Percentiles rank a stretch among this genome's conserved stretches.
phyloP scores from a whole-genome alignment of 495 filamentous ascomycete genomes.

The Hypoxylon lenormandii region DNA sequence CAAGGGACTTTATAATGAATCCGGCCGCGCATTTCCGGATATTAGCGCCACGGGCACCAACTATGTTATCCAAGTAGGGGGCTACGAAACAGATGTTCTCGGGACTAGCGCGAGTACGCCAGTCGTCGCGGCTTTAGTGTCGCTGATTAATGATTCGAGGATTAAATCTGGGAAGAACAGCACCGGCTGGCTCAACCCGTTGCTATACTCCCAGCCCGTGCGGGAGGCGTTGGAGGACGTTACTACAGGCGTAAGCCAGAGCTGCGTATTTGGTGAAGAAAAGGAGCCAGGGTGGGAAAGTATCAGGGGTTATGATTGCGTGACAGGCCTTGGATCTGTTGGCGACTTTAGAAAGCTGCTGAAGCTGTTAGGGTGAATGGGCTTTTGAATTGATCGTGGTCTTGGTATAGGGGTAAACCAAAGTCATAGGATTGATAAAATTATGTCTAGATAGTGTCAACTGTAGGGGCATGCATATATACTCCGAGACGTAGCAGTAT shows the following conservation, averaged over 20 bases:
- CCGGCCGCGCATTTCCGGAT: constrained; percentile 79
- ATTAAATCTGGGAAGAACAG: constrained; percentile 55
- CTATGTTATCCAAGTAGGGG: constrained; percentile 54
- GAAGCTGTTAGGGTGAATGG: constrained; percentile 36
- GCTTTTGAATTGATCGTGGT: too few relatives aligned
- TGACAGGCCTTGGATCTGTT: constrained; percentile 56
- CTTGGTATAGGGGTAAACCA: too few relatives aligned
- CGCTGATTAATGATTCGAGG: constrained; percentile 56
- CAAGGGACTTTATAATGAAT: constrained; percentile 64
- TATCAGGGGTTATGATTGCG: constrained; percentile 52
- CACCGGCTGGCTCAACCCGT: constrained; percentile 57
- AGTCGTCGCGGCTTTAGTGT: constrained; percentile 56
- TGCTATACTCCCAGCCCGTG: constrained; percentile 51
- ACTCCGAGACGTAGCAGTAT: too few relatives aligned
- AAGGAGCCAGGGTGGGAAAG: constrained; percentile 52
- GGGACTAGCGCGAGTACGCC: constrained; percentile 59
- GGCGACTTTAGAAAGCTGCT: constrained; percentile 54
- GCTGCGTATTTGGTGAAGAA: constrained; percentile 50
- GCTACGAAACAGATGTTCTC: constrained; percentile 49
- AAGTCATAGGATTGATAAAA: too few relatives aligned
- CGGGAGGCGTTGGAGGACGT: constrained; percentile 52
- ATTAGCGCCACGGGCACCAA: constrained; percentile 62
- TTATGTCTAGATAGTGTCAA: too few relatives aligned
- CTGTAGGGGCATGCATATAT: too few relatives aligned
- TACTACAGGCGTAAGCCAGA: constrained; percentile 48